Evolutionary conservation across 257 asterid genomes (phyloP).

Genomic region (Capsicum pubescens): DNA sequence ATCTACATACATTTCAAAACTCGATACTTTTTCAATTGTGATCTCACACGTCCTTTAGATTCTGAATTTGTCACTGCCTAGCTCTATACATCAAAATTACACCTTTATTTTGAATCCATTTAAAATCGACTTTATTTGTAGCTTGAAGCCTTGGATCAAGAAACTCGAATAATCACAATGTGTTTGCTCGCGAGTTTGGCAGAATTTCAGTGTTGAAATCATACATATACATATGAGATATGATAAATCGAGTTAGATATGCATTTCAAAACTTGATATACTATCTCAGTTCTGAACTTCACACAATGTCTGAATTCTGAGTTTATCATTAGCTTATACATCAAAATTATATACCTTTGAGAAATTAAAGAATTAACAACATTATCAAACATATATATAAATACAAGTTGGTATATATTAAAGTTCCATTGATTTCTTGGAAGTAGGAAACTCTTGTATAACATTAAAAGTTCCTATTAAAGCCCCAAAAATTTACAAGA

Average conservation of each 20-base stretch:
- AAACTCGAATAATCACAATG: background rate
- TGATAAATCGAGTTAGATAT: background rate
- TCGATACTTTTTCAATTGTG: background rate
- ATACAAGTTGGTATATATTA: background rate
- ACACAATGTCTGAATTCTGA: background rate
- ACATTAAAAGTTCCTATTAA: constrained; percentile 20
- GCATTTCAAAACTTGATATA: too few relatives aligned
- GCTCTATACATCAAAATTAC: background rate
- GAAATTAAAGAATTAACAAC: background rate
- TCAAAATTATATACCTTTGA: background rate
- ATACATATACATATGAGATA: background rate
- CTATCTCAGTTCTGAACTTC: background rate
- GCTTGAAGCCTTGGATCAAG: background rate
- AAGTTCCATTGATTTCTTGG: background rate
- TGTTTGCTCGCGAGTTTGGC: background rate
- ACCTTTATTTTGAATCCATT: background rate
- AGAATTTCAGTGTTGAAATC: background rate
- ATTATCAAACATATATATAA: background rate
- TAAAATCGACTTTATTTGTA: background rate
- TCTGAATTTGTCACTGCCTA: background rate
- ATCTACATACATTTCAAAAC: background rate
- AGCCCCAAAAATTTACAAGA: constrained; percentile 37
- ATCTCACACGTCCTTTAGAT: background rate
- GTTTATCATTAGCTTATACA: background rate
- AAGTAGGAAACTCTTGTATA: background rate